Evolutionary conservation across 139 green algal genomes (phyloP).

Genomic region (Chlamydomonas incerta): DNA sequence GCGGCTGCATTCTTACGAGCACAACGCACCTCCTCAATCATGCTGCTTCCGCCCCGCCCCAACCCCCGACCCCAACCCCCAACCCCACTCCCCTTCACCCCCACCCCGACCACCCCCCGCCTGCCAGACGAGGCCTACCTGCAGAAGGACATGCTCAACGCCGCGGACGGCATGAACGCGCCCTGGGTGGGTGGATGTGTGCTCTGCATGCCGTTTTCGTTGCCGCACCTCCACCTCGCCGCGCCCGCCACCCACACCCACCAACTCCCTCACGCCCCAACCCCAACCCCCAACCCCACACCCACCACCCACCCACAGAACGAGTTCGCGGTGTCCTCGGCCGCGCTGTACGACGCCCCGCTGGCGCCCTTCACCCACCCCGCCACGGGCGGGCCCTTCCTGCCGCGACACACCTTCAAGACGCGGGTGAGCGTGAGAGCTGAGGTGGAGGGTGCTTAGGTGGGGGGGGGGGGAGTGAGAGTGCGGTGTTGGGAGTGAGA

Average conservation of each 20-base stretch:
- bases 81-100: no score
- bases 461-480: no score
- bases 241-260: no score
- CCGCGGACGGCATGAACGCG: background rate
- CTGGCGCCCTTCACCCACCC: conserved; percentile 34
- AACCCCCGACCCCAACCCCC: no score
- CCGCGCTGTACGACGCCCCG: background rate
- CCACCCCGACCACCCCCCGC: no score
- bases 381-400: conserved; percentile 1
- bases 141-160: background rate
- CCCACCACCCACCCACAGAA: background rate
- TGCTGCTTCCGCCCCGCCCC: no score
- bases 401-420: conserved; percentile 26
- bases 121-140: background rate
- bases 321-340: background rate
- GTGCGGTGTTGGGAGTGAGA: no score
- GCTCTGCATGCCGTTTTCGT: no score
- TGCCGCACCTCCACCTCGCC: no score
- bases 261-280: no score
- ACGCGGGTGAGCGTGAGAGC: background rate
- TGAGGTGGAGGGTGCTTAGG: background rate
- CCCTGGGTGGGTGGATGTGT: conserved; percentile 4
- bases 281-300: background rate
- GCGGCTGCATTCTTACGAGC: no score
- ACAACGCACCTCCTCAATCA: no score